phyloP scores from a whole-genome alignment of 1,139 yeast species.

The Diutina rugosa region DNA sequence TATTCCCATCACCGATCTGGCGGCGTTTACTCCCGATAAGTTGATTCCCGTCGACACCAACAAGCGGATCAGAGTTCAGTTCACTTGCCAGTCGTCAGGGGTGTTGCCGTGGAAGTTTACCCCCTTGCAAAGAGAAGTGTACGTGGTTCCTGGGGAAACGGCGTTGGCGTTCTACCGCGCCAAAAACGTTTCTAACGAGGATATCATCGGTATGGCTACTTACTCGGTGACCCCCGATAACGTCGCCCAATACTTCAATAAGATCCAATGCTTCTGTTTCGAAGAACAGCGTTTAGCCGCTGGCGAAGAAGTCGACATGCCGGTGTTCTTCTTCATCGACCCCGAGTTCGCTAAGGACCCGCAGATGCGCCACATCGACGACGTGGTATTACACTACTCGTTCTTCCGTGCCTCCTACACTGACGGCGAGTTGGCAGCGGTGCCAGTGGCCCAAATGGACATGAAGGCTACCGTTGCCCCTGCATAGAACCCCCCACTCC shows the following conservation, averaged over 20 bases:
- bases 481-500: background rate
- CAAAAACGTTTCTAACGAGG: constrained; percentile 71
- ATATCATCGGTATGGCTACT: constrained; percentile 96
- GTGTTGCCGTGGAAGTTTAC: constrained; percentile 91
- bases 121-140: constrained; percentile 91
- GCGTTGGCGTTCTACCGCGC: constrained; percentile 95
- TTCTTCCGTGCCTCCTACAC: constrained; percentile 62
- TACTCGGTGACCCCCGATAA: constrained; percentile 94
- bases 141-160: constrained; percentile 93
- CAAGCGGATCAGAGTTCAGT: constrained; percentile 66
- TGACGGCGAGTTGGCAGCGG: constrained; percentile 33
- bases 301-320: constrained; percentile 99
- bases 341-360: constrained; percentile 97
- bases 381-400: constrained; percentile 82
- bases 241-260: constrained; percentile 91
- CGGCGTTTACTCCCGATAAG: constrained; percentile 76
- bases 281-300: constrained; percentile 91
- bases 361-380: constrained; percentile 80
- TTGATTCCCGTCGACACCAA: constrained; percentile 81
- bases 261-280: constrained; percentile 95
- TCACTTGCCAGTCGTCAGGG: constrained; percentile 87
- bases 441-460: constrained; percentile 13
- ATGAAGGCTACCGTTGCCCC: background rate
- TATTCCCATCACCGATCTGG: constrained; percentile 75
- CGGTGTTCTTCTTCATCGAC: constrained; percentile 93